phyloP scores from a whole-genome alignment of 768 basidiomycete genomes.

The Leccinum barrowsii region DNA sequence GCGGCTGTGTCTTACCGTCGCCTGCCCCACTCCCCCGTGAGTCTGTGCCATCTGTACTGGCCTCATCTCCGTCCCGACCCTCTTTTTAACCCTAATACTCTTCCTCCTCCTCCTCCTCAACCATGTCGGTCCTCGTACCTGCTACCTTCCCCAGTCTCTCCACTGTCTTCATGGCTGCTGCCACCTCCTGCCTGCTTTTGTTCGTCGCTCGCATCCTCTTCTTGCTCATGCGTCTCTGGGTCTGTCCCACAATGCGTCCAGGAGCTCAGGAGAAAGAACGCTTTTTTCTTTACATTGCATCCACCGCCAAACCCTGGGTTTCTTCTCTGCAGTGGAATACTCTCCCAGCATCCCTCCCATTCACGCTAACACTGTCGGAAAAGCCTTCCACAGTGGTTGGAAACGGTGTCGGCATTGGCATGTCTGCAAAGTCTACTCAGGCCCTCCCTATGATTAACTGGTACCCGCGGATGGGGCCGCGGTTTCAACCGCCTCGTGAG shows the following conservation, averaged over 20 bases:
- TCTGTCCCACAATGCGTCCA: constrained; percentile 15
- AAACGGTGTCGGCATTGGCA: constrained; percentile 2
- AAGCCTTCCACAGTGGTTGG: constrained; percentile 16
- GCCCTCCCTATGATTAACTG: constrained; percentile 20
- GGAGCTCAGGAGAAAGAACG: constrained; percentile 16
- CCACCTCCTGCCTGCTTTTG: constrained; percentile 26
- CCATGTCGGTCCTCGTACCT: constrained; percentile 32
- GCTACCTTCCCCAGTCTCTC: constrained; percentile 29
- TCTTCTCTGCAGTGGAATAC: constrained; percentile 25
- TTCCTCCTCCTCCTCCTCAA: neutral
- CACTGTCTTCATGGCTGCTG: constrained; percentile 31
- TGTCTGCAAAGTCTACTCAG: constrained; percentile 11
- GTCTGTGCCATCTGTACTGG: constrained; percentile 10
- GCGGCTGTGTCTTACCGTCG: constrained; percentile 14
- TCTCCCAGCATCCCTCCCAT: constrained; percentile 28
- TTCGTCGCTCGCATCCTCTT: constrained; percentile 31
- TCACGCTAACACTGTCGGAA: constrained; percentile 20
- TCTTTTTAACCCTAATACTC: constrained; percentile 17
- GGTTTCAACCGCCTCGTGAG: constrained; percentile 33
- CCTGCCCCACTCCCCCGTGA: constrained; percentile 8
- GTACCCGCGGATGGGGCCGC: constrained; percentile 22
- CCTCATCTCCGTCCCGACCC: constrained; percentile 23
- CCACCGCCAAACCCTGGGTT: constrained; percentile 11
- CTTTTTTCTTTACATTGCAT: neutral
- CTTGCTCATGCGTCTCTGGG: constrained; percentile 26